Evolutionary conservation across 179 eudicot species (phyloP).

Genomic region (Beta corolliflora): DNA sequence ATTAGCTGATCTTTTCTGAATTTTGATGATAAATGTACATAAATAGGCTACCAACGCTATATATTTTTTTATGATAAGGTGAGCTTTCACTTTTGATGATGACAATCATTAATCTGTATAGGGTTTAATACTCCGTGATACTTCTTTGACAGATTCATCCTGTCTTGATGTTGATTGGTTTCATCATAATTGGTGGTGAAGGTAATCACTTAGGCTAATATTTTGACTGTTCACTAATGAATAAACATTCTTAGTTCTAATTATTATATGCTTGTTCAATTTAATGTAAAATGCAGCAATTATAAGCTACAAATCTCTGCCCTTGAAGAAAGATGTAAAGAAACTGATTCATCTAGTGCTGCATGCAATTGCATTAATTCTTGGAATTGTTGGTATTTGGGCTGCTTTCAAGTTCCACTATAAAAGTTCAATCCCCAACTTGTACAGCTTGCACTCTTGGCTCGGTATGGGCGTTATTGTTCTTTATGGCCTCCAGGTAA

Average conservation of each 20-base stretch:
- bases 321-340: conserved; percentile 62
- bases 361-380: conserved; percentile 72
- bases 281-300: conserved; percentile 49
- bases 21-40: background rate
- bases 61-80: background rate
- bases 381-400: conserved; percentile 76
- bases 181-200: conserved; percentile 83
- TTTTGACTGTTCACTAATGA: background rate
- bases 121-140: too few relatives aligned
- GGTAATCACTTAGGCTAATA: conserved; percentile 40
- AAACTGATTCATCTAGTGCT: conserved; percentile 64
- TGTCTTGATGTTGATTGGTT: conserved; percentile 81
- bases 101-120: too few relatives aligned
- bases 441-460: conserved; percentile 97
- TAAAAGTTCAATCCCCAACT: conserved; percentile 68
- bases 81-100: background rate
- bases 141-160: conserved; percentile 65
- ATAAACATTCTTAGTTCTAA: background rate
- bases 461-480: conserved; percentile 76
- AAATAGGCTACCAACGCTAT: too few relatives aligned
- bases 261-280: background rate
- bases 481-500: conserved; percentile 89
- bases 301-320: conserved; percentile 64
- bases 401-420: conserved; percentile 90
- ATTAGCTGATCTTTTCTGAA: background rate